Evolutionary conservation across 1,284 basidiomycete species (phyloP), one percentile per base, ranked within the genome.

Genomic region (Ceratobasidium sp.): DNA sequence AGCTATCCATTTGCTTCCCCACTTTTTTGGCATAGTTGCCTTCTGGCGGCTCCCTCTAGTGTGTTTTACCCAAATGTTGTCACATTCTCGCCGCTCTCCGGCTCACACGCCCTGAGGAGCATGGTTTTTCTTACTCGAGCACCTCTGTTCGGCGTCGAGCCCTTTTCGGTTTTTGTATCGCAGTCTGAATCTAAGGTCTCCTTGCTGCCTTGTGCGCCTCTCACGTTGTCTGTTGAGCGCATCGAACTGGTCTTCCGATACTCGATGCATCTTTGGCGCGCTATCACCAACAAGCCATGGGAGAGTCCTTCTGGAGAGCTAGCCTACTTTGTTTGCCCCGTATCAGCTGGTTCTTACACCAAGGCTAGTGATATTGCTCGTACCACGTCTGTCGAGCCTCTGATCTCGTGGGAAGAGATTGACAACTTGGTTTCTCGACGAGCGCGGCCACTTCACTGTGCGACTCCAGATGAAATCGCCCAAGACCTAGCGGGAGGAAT

Each of bases 361-460:
- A 44, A 61, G 70, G 28, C 41, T 52, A 35, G 38, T 67, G 26
- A 43, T 67, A 21, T 72, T 63, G 81, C 38, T 75, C 82, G 38
- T 79, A 47, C 80, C 1, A 78, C 83, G 32, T 46, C 58, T 11
- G 80, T 90, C n/a, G 77, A 77, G 26, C 82, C 84, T 14, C 78
- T 82, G 63, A 87, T 94, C 64, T 84, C 86, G 38, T 94, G 93
- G 92, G 83, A 87, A 50, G 79, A 82, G n/a, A 83, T 93, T 41
- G 78, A 82, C 26, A 78, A 84, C 21, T 88, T 86, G 4, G 87
- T 84, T 11, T 81, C 82, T 49, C 81, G 84, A 11, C 88, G 85
- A 82, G 84, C 84, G 43, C 81, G 83, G 11, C 84, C 86, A 3
- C 82, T 94, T 30, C 82, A 84, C 55, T 80, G 80, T 49, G 82